Evolutionary conservation across 306 rosid genomes (phyloP), one percentile per base, ranked within the genome.

Genomic region (Gastrolobium bilobum): DNA sequence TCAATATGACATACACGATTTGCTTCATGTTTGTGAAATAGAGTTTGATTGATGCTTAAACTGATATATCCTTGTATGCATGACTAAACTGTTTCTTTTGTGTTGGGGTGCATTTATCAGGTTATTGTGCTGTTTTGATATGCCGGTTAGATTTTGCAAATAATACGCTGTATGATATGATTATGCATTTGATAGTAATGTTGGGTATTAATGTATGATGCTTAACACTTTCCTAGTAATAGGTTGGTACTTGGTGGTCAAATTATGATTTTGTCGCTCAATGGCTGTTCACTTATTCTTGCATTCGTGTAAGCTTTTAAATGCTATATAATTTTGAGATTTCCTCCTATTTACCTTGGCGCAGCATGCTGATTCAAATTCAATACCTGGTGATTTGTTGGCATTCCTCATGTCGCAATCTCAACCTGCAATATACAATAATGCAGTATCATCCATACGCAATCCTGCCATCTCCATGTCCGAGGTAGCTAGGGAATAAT

Each of bases 301-400:
- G 58, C 35, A 29, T 67, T 60, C 60, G 59, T 77, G 7, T 53
- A 29, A 33, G 5, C 50, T 57, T 37, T 50, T 50, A 14, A 69
- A 34, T 30, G n/a, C 54, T 50, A 33, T 38, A n/a, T 47, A 65
- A 39, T 48, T 47, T 57, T 76, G 48, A 84, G 52, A 71, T 46
- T 65, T 53, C 11, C 42, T 63, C 80, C 31, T 54, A 26, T 76
- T 69, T 62, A 40, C 53, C 76, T 20, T 80, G 67, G 26, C 1
- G 4, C 84, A 85, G 89, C 80, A 63, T 71, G 58, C 81, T 6
- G 65, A 60, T 70, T 47, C 87, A 47, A 85, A 86, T 75, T 66
- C 78, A 13, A 14, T 40, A 40, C 73, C 35, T 33, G 79, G 68
- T 65, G 90, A 84, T 67, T 5, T 77, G 6, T 68, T 84, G 81